Conservation (phyloP, 768 basidiomycete genomes). For the Boletus pseudopeckii region DNA sequence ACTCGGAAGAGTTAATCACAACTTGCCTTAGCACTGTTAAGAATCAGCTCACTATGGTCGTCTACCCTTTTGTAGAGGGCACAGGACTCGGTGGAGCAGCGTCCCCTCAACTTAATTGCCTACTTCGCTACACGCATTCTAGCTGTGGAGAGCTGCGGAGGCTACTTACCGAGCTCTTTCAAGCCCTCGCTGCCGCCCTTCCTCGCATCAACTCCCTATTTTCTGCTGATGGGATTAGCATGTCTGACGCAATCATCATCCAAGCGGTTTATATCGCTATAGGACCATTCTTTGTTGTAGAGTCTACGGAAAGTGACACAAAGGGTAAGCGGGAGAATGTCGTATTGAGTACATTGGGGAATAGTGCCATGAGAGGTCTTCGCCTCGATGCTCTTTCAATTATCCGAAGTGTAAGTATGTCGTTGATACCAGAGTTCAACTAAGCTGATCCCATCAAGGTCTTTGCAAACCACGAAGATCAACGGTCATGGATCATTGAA, state of each 20-base stretch:
- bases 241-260: constrained; percentile 92
- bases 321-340: constrained; percentile 55
- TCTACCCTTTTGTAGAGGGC: constrained; percentile 87
- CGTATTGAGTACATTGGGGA: constrained; percentile 65
- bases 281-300: constrained; percentile 91
- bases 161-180: constrained; percentile 66
- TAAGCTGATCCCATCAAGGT: constrained; percentile 48
- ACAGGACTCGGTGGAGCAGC: constrained; percentile 39
- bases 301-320: constrained; percentile 53
- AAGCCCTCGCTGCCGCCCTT: constrained; percentile 65
- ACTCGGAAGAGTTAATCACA: constrained; percentile 91
- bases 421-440: background rate
- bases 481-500: constrained; percentile 96
- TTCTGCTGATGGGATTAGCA: constrained; percentile 57
- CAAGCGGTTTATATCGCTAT: constrained; percentile 91
- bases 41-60: constrained; percentile 70
- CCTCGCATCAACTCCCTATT: constrained; percentile 75
- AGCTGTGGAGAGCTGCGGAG: constrained; percentile 38
- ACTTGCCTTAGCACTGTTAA: constrained; percentile 74
- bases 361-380: constrained; percentile 76
- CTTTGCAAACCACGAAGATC: constrained; percentile 86
- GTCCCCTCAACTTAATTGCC: constrained; percentile 49
- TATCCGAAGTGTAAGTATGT: constrained; percentile 70
- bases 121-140: constrained; percentile 44
- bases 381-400: constrained; percentile 79